Base-by-base conservation (phyloP, 768 basidiomycete species). In the Nevesoporus exiguus region DNA sequence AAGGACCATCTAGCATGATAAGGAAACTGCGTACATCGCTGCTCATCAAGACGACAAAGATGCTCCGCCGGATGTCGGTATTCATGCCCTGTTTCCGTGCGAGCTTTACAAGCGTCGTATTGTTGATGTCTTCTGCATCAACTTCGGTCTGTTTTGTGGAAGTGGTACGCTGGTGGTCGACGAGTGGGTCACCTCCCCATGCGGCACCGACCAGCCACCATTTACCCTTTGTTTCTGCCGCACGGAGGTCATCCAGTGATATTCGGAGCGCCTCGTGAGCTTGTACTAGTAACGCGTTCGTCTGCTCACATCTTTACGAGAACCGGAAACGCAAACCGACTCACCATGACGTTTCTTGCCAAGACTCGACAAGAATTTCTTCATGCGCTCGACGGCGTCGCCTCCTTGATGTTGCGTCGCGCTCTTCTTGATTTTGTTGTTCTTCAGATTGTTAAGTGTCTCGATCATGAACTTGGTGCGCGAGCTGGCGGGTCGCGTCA, bases 141-240 rank as follows among this genome's bases (percentile, higher is more conserved):
- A 69, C 64, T 41, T 70, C 63, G 49, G 61, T 51, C 14, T 44
- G 49, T 10, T 40, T 50, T 47, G 51, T 60, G 33, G 65, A 57
- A 41, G 61, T 45, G 5, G 65, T 69, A 5, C 71, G 77, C 53
- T 81, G 80, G 41, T 78, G 81, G 52, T 98, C 95, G 19, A 86
- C 77, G 4, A 98, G 80, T 8, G 97, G 95, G 63, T 98, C 86
- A 2, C 95, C 95, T 30, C 81, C 80, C 96, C 96, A 99, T 0
- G 91, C 96, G 1, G 96, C 93, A 17, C 96, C 97, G 33, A 98
- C 91, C 2, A 98, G 78, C 96, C 97, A 98, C 97, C 97, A 98
- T 74, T 97, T 97, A 5, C 95, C 97, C 66, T 85, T 90, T 11
- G 80, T 88, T 52, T 91, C 84, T 1, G 93, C 86, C 0, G 84